These are phyloP conservation scores for Scopulariopsis brevicaulis DNA, from an alignment of 2,329 filamentous ascomycete genomes.

Conservation along the genomic window DNA sequence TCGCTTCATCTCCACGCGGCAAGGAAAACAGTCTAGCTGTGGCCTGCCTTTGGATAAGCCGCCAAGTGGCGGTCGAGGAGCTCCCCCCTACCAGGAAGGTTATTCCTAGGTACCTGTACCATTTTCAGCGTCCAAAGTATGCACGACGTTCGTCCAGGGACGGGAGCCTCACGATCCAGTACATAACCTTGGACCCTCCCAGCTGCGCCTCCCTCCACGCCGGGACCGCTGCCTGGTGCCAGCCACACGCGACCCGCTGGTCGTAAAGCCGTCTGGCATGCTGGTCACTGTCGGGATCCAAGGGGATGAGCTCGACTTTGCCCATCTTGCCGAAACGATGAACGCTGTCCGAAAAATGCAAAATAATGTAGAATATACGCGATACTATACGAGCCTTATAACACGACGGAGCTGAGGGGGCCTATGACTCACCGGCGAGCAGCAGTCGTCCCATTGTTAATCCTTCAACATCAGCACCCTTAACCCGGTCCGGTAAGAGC, in stretches of 20 bases:
- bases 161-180: constrained; percentile 22
- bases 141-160: neutral
- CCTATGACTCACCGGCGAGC: too few species aligned
- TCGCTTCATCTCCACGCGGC: neutral
- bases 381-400: too few species aligned
- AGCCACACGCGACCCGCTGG: constrained; percentile 32
- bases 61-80: neutral
- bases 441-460: too few species aligned
- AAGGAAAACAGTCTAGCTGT: too few species aligned
- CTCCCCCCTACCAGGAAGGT: neutral
- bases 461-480: too few species aligned
- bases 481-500: too few species aligned
- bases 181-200: constrained; percentile 21
- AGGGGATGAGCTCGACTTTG: constrained; percentile 25
- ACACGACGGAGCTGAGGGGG: too few species aligned
- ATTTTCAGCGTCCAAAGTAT: too few species aligned
- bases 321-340: neutral
- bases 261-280: constrained; percentile 26
- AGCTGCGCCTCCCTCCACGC: constrained; percentile 20
- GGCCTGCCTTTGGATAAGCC: neutral
- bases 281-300: constrained; percentile 24
- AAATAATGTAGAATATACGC: too few species aligned
- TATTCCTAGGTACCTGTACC: neutral
- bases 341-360: too few species aligned
- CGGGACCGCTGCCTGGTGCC: constrained; percentile 23